Evolutionary conservation across 495 filamentous ascomycete genomes (phyloP).

Genomic region (Aspergillus cavernicola): DNA sequence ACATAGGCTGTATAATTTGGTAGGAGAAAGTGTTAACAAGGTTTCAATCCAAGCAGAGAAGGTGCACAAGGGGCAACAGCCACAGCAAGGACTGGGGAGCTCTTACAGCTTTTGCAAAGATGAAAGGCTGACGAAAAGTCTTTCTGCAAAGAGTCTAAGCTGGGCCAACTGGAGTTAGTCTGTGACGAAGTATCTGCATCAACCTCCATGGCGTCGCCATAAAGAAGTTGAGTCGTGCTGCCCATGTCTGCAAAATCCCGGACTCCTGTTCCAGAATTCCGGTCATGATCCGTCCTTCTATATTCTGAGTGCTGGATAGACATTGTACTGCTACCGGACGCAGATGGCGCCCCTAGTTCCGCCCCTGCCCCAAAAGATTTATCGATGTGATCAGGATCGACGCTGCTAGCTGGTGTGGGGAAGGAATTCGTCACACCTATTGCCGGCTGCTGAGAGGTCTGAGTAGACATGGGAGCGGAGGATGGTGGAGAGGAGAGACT

Average conservation of each 20-base stretch:
- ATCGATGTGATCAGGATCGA: slow-evolving; percentile 31
- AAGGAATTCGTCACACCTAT: slow-evolving; percentile 43
- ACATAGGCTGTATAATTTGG: slow-evolving; percentile 36
- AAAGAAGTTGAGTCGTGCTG: slow-evolving; percentile 5
- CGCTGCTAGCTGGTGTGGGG: slow-evolving; percentile 45
- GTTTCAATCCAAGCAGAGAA: slow-evolving; percentile 26
- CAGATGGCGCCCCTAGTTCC: slow-evolving; percentile 14
- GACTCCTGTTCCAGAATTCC: slow-evolving; percentile 22
- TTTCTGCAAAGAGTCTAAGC: slow-evolving; percentile 44
- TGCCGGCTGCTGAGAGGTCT: slow-evolving; percentile 42
- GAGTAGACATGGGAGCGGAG: slow-evolving; percentile 45
- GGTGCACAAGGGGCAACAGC: slow-evolving; percentile 25
- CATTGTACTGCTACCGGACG: slow-evolving; percentile 18
- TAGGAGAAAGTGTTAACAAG: slow-evolving; percentile 42
- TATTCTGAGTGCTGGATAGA: slow-evolving; percentile 25
- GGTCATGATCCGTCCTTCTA: slow-evolving; percentile 39
- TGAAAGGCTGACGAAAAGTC: slow-evolving; percentile 46
- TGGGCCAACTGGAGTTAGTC: slow-evolving; percentile 23
- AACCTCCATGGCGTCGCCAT: slow-evolving; percentile 39
- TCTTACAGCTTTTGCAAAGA: slow-evolving; percentile 52
- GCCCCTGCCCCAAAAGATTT: slow-evolving; percentile 29
- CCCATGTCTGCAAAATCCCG: slow-evolving; percentile 26
- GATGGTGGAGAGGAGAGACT: slow-evolving; percentile 43
- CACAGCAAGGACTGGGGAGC: slow-evolving; percentile 32
- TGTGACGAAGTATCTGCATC: slow-evolving; percentile 23